Base-by-base conservation (phyloP, 768 basidiomycete genomes). In the Tricholoma bakamatsutake region DNA sequence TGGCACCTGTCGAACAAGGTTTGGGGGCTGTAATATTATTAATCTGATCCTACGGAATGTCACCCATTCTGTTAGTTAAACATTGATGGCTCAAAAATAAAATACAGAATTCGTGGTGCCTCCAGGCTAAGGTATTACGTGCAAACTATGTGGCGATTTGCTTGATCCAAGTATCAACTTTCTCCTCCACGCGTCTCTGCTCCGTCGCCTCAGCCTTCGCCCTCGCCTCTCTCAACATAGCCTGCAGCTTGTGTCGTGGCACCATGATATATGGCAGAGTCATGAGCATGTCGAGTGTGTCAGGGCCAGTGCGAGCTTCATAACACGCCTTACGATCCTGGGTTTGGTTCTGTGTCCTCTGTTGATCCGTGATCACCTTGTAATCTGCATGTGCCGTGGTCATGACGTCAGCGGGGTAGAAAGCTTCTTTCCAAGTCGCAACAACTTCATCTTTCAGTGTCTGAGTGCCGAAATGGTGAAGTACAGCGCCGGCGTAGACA, bases 401-500 rank as follows among this genome's bases (percentile, higher is more conserved):
- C 28, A 21, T 47, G 18, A 34, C 35, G 21, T 24, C 24, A 28
- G 28, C 49, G 17, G 48, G 48, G 40, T 50, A 50, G 55, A 39
- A 40, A 17, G 30, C 9, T 17, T 42, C 24, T 52, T 28, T n/a
- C n/a, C n/a, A n/a, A n/a, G n/a, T n/a, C n/a, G n/a, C n/a, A n/a
- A n/a, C n/a, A n/a, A n/a, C n/a, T n/a, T 37, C 35, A 13, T 37
- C 35, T 37, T 31, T 31, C 31, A 31, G 31, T 45, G 27, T 33
- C 30, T 34, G 37, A 24, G 55, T 54, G 47, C 61, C 61, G 39
- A 61, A 64, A 55, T 59, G 50, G 31, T 54, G 24, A 35, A 62
- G 24, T 15, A 61, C 39, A 48, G 59, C 57, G 24, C 45, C 43
- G n/a, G 62, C 62, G 43, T 60, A 64, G 57, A 60, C 56, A 30